Evolutionary conservation across 2,329 filamentous ascomycete species (phyloP).

Genomic region (Fusarium sp.): DNA sequence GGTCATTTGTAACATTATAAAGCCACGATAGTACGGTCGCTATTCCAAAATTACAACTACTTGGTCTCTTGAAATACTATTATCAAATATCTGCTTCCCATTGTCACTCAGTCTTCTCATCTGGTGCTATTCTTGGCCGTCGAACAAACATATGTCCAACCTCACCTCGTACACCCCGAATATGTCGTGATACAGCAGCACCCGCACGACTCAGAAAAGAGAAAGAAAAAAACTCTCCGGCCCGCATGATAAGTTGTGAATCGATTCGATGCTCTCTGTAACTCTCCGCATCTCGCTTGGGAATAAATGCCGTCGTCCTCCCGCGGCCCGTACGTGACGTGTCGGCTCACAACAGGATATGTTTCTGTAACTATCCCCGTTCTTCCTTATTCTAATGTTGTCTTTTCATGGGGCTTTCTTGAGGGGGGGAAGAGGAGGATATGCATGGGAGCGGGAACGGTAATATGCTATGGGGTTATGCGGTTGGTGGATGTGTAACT

Average conservation of each 20-base stretch:
- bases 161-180: conserved; percentile 31
- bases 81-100: background rate
- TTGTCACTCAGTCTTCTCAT: background rate
- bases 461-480: too few species aligned
- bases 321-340: conserved; percentile 24
- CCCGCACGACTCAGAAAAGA: conserved; percentile 15
- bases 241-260: conserved; percentile 5
- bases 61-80: background rate
- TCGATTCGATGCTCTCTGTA: background rate
- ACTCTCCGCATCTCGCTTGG: conserved; percentile 20
- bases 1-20: background rate
- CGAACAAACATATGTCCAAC: conserved; percentile 5
- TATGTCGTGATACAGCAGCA: conserved; percentile 22
- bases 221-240: conserved; percentile 21
- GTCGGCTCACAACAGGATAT: conserved; percentile 17
- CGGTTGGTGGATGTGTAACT: too few species aligned
- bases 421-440: too few species aligned
- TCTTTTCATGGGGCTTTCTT: background rate
- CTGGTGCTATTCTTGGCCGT: background rate
- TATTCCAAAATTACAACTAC: background rate
- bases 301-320: conserved; percentile 32
- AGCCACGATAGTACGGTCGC: too few species aligned
- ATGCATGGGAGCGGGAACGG: background rate
- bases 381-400: background rate
- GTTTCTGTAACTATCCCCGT: background rate